phyloP scores from a whole-genome alignment of 352 stramenopile genomes.

The Pythium utonaiense region DNA sequence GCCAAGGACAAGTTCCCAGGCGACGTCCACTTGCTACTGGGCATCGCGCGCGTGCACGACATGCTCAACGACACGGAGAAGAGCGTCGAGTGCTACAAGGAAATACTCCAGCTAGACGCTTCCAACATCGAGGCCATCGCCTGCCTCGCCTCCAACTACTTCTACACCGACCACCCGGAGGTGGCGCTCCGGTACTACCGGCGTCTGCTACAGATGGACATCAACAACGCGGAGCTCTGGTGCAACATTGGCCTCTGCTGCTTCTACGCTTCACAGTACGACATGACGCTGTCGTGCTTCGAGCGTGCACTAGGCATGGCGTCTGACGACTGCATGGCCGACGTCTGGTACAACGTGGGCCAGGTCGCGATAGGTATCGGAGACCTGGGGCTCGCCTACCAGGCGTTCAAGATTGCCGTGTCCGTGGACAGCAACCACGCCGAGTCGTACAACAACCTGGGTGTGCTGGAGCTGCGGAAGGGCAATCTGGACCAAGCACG shows the following conservation, averaged over 20 bases:
- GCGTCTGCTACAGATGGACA: slow-evolving; percentile 91
- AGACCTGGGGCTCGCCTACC: slow-evolving; percentile 90
- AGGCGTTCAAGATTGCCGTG: slow-evolving; percentile 93
- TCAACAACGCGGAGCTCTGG: slow-evolving; percentile 90
- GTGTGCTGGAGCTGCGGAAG: slow-evolving; percentile 88
- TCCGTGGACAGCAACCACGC: slow-evolving; percentile 90
- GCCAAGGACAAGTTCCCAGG: slow-evolving; percentile 65
- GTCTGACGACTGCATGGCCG: slow-evolving; percentile 87
- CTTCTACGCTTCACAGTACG: slow-evolving; percentile 93
- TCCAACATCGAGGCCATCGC: slow-evolving; percentile 90
- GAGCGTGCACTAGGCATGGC: slow-evolving; percentile 86
- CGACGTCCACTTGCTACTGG: slow-evolving; percentile 81
- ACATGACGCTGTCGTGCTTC: slow-evolving; percentile 93
- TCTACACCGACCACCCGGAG: slow-evolving; percentile 92
- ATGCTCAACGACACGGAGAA: slow-evolving; percentile 88
- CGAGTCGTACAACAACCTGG: slow-evolving; percentile 91
- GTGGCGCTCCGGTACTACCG: slow-evolving; percentile 92
- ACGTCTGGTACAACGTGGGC: slow-evolving; percentile 95
- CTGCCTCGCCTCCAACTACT: slow-evolving; percentile 91
- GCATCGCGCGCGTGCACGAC: slow-evolving; percentile 89
- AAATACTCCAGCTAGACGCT: slow-evolving; percentile 84
- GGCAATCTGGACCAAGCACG: slow-evolving; percentile 84
- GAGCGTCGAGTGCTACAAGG: slow-evolving; percentile 82
- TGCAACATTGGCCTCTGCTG: slow-evolving; percentile 94
- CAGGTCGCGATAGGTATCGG: slow-evolving; percentile 92